Evolutionary conservation across 2,329 filamentous ascomycete species (phyloP), one percentile per base, ranked within the genome.

Genomic region (Aureobasidium sp.): DNA sequence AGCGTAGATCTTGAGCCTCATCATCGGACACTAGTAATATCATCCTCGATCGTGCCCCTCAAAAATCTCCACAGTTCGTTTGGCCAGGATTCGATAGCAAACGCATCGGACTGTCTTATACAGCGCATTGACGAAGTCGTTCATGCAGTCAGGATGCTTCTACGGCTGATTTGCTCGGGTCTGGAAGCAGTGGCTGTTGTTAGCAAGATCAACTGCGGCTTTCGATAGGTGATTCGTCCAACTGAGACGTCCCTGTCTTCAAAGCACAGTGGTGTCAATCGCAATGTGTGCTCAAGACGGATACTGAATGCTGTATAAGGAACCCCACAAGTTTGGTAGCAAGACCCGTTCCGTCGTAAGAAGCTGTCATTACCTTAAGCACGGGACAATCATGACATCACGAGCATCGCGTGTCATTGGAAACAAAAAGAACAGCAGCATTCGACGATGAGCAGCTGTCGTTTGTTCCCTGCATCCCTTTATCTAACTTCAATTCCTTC

Each of bases 401-500:
- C 39, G 29, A 6, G 11, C 39, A 21, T 27, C n/a, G 21, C 51
- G 29, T 45, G 53, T 57, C 53, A 57, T 57, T 27, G 53, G 25
- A 45, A 57, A 57, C 25, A 21, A 21, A 21, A 21, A 21, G 21
- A 21, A 44, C 41, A 29, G 36, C 37, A 16, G 30, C 39, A 57
- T 42, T 21, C 16, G 14, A n/a, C 14, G 32, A 54, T 42, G 50
- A 27, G 50, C 50, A 54, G 50, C 14, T 30, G 11, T 54, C 37
- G 37, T 41, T 54, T 54, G 50, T 54, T 54, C 9, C 11, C 50
- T 54, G 49, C 50, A 54, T 42, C 57, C 57, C 44, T 59, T 59
- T 50, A 34, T 50, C 44, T 50, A 27, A 8, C 27, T 44, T 3
- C 3, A 32, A 10, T 50, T 42, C 36, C 27, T 59, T n/a, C 45